phyloP scores from a whole-genome alignment of 148 eudicot genomes.

The Amaranthus palmeri region DNA sequence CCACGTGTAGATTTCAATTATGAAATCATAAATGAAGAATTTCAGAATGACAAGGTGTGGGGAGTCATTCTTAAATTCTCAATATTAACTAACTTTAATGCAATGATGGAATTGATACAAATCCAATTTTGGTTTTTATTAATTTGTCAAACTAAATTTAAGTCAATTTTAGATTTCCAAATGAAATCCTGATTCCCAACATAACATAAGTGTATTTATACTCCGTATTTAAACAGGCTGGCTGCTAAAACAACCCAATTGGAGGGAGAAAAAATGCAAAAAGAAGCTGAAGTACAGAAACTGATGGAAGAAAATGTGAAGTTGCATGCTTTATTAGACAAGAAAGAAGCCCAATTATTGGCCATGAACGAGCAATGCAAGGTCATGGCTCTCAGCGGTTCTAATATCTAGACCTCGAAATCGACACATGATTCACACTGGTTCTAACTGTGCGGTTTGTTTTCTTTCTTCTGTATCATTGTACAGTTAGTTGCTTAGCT shows the following conservation, averaged over 20 bases:
- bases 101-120: too few species aligned
- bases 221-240: conserved; percentile 37
- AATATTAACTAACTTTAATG: too few species aligned
- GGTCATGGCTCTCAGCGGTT: conserved; percentile 77
- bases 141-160: too few species aligned
- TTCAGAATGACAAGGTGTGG: too few species aligned
- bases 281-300: conserved; percentile 79
- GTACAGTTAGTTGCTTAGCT: conserved; percentile 18
- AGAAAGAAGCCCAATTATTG: conserved; percentile 86
- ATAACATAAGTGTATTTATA: too few species aligned
- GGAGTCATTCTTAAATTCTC: too few species aligned
- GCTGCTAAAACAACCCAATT: conserved; percentile 68
- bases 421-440: background rate
- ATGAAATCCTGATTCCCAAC: too few species aligned
- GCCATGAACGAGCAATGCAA: conserved; percentile 97
- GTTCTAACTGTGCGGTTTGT: background rate
- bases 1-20: too few species aligned
- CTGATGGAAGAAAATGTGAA: conserved; percentile 87
- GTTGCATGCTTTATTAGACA: conserved; percentile 67
- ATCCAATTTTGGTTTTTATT: too few species aligned
- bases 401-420: conserved; percentile 33
- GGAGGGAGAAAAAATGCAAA: conserved; percentile 84
- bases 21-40: too few species aligned
- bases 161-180: too few species aligned
- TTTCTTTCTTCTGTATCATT: conserved; percentile 21